Evolutionary conservation across 1,284 basidiomycete genomes (phyloP), one percentile per base, ranked within the genome.

Genomic region (Ustilago esculenta): DNA sequence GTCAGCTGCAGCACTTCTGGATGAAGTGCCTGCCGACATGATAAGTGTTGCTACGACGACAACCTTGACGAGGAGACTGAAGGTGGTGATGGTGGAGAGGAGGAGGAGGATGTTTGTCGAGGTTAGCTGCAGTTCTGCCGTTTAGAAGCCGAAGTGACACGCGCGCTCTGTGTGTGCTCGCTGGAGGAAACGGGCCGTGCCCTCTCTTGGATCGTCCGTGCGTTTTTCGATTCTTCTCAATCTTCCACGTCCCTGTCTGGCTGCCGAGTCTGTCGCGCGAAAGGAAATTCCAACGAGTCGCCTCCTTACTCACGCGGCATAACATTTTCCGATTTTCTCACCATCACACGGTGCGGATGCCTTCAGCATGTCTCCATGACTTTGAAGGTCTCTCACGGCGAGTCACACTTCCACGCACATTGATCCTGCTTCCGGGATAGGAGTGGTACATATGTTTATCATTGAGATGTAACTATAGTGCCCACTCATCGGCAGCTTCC

Each of bases 401-500:
- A n/a, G n/a, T n/a, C n/a, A n/a, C n/a, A n/a, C n/a, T n/a, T n/a
- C n/a, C n/a, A n/a, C n/a, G n/a, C n/a, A n/a, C n/a, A n/a, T n/a
- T n/a, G n/a, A n/a, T n/a, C n/a, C n/a, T n/a, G n/a, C n/a, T n/a
- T n/a, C n/a, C n/a, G n/a, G n/a, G n/a, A n/a, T n/a, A n/a, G n/a
- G n/a, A n/a, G n/a, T n/a, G n/a, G n/a, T n/a, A n/a, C n/a, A n/a
- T n/a, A n/a, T n/a, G n/a, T n/a, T n/a, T n/a, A n/a, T n/a, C n/a
- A n/a, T n/a, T n/a, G n/a, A n/a, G n/a, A n/a, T n/a, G n/a, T n/a
- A 17, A 36, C 3, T 59, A 76, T 15, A 76, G 41, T 1, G 70
- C 55, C 76, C 74, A 78, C 12, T 72, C 71, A 5, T 61, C 67
- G 10, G 56, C 61, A 8, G 68, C 72, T 27, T 73, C 69, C 42